Base-by-base conservation (phyloP, 768 basidiomycete species). In the Coprinopsis strossmayeri region DNA sequence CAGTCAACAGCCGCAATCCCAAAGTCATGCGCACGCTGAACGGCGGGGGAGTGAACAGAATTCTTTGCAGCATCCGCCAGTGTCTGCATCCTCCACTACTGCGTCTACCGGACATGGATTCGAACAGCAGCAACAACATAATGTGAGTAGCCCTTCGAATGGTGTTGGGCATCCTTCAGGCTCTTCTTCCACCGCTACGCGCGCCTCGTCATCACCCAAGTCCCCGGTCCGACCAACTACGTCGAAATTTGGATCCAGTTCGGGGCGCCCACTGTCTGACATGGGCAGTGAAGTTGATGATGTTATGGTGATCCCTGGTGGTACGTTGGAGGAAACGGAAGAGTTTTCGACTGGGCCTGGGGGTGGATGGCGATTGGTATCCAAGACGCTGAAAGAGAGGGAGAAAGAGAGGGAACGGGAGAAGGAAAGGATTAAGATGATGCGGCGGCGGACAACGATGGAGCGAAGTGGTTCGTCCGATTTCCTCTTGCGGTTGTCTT, bases 381-480 rank as follows among this genome's bases (percentile, higher is more conserved):
- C 55, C 34, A 52, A 51, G 40, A 46, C 25, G 23, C 46, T 49
- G 63, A 63, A 34, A 40, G 56, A 48, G n/a, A 53, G 48, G 25
- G 52, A 53, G 61, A 61, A 44, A 62, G 59, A 59, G 45, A 49
- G 50, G 28, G 50, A 50, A 34, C 49, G 49, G 39, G 66, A 66
- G 50, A 62, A 61, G 48, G 60, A 72, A 50, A 64, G 59, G 40
- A 61, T 69, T 50, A 71, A 69, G 56, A 65, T 79, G 60, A 67
- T 70, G 49, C 67, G 83, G 46, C 69, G 83, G 46, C 71, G 79
- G 55, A 84, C 81, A 35, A 80, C 79, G 28, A 65, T 76, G 53
- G 78, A 80, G 53, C 57, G 61, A 50, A 64, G 57, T 57, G 69
- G 71, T 69, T 49, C 37, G 62, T 58, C 27, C 52, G 32, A 15